Base-by-base conservation (phyloP, 1,284 basidiomycete genomes). In the Ceratobasidium sp. region DNA sequence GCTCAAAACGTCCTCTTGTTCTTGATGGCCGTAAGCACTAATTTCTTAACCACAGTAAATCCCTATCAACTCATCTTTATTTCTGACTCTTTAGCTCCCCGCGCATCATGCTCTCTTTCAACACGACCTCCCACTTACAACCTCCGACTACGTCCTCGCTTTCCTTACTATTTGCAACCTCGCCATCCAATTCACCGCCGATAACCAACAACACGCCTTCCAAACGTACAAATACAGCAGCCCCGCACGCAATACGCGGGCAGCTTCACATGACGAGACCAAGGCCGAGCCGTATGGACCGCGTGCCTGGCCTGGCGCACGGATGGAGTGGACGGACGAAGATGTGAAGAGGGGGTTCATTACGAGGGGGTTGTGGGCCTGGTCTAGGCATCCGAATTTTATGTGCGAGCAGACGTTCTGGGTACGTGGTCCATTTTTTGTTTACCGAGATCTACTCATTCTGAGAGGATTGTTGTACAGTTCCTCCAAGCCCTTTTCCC, bases 381-480 rank as follows among this genome's bases (percentile, higher is more conserved):
- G 91, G 87, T 91, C 90, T 2, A 88, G 97, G 20, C 97, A 99
- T 84, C 96, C 97, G 23, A 98, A 98, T 84, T 97, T 96, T 84
- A 86, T 92, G 0, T 96, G 93, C 83, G 96, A 98, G 83, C 96
- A 97, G 85, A 85, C 86, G 9, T 96, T 96, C 85, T 97, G 96
- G 96, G 91, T 54, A 2, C 17, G 42, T 79, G n/a, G 82, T 13
- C 85, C 86, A 79, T 84, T 83, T 13, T 78, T 84, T 67, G 15
- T 13, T 13, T 23, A n/a, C n/a, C 12, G 33, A 15, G 3, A 50
- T 15, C 84, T 84, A 61, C 80, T 81, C 10, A 76, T 6, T 82
- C 42, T 82, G 81, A 70, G 10, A 23, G 44, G 26, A 74, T n/a
- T 50, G 7, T 61, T 82, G 81, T 70, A 76, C 26, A 94, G 93